Evolutionary conservation across 2,329 filamentous ascomycete species (phyloP), one percentile per base, ranked within the genome.

Genomic region (Diaporthe helianthi): DNA sequence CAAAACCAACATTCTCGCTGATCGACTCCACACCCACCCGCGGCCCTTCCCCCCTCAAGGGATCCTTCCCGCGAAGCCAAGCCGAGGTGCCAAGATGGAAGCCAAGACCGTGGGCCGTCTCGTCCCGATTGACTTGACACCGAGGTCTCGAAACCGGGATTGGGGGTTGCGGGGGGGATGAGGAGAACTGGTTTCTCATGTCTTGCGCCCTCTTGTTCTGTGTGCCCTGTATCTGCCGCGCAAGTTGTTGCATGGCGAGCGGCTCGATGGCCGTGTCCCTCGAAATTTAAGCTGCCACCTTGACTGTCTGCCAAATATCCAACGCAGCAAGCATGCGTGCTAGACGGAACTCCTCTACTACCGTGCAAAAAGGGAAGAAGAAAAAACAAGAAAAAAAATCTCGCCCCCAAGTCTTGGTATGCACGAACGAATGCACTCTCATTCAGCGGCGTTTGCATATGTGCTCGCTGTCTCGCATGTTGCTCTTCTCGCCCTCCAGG

Each of bases 1-100:
- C 36, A 53, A 31, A 47, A 19, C 64, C 31, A 54, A 33, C 10
- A 33, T 8, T 10, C 31, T 33, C 31, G 31, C 31, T 33, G 6
- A 33, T 33, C 31, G 8, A 33, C 8, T 9, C 41, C 65, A 58
- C 52, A 53, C 61, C 51, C 5, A 31, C 58, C 41, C 41, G 29
- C 12, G n/a, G n/a, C n/a, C n/a, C n/a, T n/a, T n/a, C n/a, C n/a
- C n/a, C n/a, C n/a, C 44, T 44, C 58, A n/a, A 47, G 44, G 44
- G 44, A 63, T 63, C 58, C 33, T 49, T 58, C 65, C 65, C 49
- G 65, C 52, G 49, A 22, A 67, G 65, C 65, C 65, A 67, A 67
- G 65, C 52, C 41, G 65, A 67, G 52, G 65, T 51, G 65, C 52
- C 52, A 67, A 58, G 65, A 36, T 6, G 12, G 24, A 44, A 24